These are phyloP conservation scores for Isochrysis galbana DNA, from an alignment of 78 protist genomes.

Conservation along the genomic window DNA sequence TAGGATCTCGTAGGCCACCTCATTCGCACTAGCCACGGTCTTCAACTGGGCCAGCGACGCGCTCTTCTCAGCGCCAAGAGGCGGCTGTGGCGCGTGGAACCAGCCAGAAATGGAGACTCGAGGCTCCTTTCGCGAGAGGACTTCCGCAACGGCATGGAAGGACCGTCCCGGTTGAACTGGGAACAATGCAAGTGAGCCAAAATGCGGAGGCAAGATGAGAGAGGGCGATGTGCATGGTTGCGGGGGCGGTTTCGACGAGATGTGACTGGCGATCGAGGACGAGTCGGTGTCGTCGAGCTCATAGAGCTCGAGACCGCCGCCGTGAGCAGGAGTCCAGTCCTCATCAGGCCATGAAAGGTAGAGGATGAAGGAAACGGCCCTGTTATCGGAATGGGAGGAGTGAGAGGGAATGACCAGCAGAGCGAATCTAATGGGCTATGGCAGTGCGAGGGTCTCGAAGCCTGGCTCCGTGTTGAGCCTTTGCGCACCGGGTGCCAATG, in stretches of 20 bases:
- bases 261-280: too few species aligned
- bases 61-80: not conserved
- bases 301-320: conserved; percentile 62
- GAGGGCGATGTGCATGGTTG: conserved; percentile 21
- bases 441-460: too few species aligned
- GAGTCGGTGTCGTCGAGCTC: not conserved
- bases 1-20: too few species aligned
- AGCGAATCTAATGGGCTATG: too few species aligned
- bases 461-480: too few species aligned
- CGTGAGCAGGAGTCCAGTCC: conserved; percentile 37
- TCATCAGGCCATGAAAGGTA: conserved; percentile 36
- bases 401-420: not conserved
- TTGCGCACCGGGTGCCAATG: conserved; percentile 56
- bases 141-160: conserved; percentile 55
- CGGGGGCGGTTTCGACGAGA: not conserved
- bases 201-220: conserved; percentile 24
- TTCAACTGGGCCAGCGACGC: conserved; percentile 28
- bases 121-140: not conserved
- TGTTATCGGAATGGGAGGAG: not conserved
- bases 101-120: not conserved
- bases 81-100: not conserved
- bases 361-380: conserved; percentile 48
- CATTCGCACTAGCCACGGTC: not conserved
- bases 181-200: conserved; percentile 49
- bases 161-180: conserved; percentile 44